Conservation (phyloP, 73 alveolate species). For the Paramecium pentaurelia region DNA sequence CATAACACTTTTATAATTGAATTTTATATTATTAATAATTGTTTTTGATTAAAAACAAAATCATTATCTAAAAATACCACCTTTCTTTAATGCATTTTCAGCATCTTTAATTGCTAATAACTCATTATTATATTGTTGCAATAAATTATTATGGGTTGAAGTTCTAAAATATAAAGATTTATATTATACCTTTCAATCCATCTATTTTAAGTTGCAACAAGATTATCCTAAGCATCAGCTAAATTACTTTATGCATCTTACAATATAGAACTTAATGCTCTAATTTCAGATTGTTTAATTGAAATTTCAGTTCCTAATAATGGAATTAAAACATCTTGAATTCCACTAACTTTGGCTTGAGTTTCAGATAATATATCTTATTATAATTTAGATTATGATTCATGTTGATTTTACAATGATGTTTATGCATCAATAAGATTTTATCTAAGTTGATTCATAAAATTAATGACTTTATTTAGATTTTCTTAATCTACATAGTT, state of each 20-base stretch:
- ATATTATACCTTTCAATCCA: conserved; percentile 34
- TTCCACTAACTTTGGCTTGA: neutral
- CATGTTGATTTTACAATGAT: neutral
- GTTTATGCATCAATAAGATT: conserved; percentile 3
- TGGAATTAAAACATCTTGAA: neutral
- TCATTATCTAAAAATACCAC: conserved; percentile 39
- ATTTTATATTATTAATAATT: neutral
- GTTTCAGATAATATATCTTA: neutral
- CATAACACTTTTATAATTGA: no score
- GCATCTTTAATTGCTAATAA: conserved; percentile 24
- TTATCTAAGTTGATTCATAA: neutral
- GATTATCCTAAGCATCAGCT: neutral
- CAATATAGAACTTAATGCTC: neutral
- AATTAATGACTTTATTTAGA: neutral
- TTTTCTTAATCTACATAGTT: conserved; percentile 31
- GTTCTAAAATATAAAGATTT: neutral
- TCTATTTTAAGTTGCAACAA: conserved; percentile 3
- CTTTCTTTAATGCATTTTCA: conserved; percentile 22
- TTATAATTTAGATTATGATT: neutral
- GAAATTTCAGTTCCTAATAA: neutral
- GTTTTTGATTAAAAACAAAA: neutral
- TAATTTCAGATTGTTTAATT: neutral
- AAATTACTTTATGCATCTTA: neutral
- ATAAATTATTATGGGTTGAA: neutral
- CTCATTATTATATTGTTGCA: neutral